Base-by-base conservation (phyloP, 169 alveolate species). In the Neospora caninum region DNA sequence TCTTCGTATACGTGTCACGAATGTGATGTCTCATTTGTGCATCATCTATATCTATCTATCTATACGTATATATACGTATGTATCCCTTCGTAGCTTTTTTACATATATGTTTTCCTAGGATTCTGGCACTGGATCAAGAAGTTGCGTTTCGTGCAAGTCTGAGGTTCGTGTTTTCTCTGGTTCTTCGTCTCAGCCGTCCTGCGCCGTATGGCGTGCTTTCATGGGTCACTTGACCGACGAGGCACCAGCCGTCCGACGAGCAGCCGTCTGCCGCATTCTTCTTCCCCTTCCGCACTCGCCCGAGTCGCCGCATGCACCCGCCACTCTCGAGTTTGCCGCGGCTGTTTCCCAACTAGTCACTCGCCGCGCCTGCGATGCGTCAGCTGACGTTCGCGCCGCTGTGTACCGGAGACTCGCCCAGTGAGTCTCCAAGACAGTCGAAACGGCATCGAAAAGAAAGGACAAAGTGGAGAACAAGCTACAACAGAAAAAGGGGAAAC, bases 371-470 rank as follows among this genome's bases (percentile, higher is more conserved):
- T 80, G 20, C n/a, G 94, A 91, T 70, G 80, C 84, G 13, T 83
- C 94, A 22, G 94, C 94, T 0, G 94, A 91, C 27, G 94, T 91
- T 42, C 88, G 94, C 0, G 94, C 94, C 0, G 88, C 94, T 27
- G 58, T 91, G n/a, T 91, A 91, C 91, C 69, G 82, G 13, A 70
- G 88, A 43, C 64, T 78, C n/a, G 80, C 91, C 16, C 42, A 36
- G 94, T 91, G 39, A 27, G 92, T 64, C 73, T 64, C 34, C 4
- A 64, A 27, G n/a, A n/a, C n/a, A n/a, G n/a, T n/a, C n/a, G n/a
- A n/a, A n/a, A n/a, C n/a, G n/a, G n/a, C n/a, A n/a, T n/a, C n/a
- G n/a, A n/a, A n/a, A n/a, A n/a, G n/a, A n/a, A n/a, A n/a, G n/a
- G n/a, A n/a, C n/a, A n/a, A n/a, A n/a, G n/a, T n/a, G n/a, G n/a